phyloP scores from a whole-genome alignment of 2,329 filamentous ascomycete species.

The Bisporella sp. region DNA sequence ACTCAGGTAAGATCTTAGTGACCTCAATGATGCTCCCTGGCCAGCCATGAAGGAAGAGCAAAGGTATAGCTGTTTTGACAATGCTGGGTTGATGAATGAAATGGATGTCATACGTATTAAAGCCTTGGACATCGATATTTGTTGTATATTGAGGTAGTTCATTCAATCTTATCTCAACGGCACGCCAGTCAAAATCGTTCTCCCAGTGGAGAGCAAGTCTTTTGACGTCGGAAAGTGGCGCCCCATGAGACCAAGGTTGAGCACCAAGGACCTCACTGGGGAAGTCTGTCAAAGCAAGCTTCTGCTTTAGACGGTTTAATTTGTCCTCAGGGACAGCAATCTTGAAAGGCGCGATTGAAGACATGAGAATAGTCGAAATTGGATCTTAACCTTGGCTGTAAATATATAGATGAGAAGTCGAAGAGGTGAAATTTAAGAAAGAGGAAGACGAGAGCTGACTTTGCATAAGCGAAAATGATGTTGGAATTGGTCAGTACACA shows the following conservation, averaged over 20 bases:
- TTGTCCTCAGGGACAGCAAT: slow-evolving; percentile 29
- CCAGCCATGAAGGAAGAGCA: slow-evolving; percentile 63
- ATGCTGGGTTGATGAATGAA: slow-evolving; percentile 51
- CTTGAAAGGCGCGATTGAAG: slow-evolving; percentile 24
- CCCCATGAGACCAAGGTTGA: slow-evolving; percentile 16
- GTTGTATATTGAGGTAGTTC: slow-evolving; percentile 50
- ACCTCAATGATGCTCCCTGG: slow-evolving; percentile 64
- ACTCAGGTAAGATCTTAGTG: slow-evolving; percentile 24
- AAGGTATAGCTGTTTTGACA: slow-evolving; percentile 47
- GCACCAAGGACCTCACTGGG: slow-evolving; percentile 22
- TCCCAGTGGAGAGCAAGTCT: slow-evolving; percentile 32
- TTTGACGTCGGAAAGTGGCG: slow-evolving; percentile 16
- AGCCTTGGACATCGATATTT: slow-evolving; percentile 45
- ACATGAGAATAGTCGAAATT: not conserved
- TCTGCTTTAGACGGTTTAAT: slow-evolving; percentile 26
- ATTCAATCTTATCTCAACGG: slow-evolving; percentile 51
- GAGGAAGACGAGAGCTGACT: too few relatives aligned
- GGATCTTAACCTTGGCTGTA: too few relatives aligned
- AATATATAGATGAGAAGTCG: too few relatives aligned
- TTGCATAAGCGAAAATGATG: too few relatives aligned
- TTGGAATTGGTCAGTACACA: too few relatives aligned
- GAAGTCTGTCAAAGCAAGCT: slow-evolving; percentile 26
- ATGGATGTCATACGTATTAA: slow-evolving; percentile 52
- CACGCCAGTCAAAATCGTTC: slow-evolving; percentile 55
- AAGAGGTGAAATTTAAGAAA: too few relatives aligned